Conservation (phyloP, 2,329 filamentous ascomycete genomes). For the Calonectria leucothoes region DNA sequence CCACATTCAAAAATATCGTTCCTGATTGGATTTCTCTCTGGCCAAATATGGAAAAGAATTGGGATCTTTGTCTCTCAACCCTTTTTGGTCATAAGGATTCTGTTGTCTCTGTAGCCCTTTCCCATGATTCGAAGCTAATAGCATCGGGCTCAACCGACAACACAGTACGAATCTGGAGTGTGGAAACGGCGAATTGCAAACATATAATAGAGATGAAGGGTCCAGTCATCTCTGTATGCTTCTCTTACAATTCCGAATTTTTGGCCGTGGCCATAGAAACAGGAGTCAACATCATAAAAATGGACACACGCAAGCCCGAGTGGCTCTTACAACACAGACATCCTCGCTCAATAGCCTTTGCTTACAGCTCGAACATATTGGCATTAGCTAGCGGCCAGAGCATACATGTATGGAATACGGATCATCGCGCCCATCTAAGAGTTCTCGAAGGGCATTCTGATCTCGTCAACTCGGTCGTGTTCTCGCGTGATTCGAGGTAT, state of each 20-base stretch:
- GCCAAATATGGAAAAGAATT: not conserved
- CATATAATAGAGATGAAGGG: not conserved
- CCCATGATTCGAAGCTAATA: not conserved
- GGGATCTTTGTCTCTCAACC: not conserved
- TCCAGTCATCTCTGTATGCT: not conserved
- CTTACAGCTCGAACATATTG: not conserved
- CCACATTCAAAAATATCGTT: not conserved
- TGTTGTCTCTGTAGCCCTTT: not conserved
- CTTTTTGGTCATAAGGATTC: not conserved
- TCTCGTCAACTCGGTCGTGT: constrained; percentile 8
- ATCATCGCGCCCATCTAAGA: not conserved
- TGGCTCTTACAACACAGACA: not conserved
- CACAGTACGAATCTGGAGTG: not conserved
- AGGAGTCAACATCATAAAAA: not conserved
- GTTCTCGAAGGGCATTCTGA: constrained; percentile 15
- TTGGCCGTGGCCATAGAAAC: not conserved
- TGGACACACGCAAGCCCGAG: not conserved
- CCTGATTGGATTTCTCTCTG: not conserved
- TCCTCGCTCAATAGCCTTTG: not conserved
- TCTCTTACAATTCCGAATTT: not conserved
- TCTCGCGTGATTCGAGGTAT: constrained; percentile 21
- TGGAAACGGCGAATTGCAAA: not conserved
- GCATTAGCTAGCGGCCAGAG: not conserved
- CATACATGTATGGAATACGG: not conserved
- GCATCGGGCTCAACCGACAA: not conserved